phyloP scores from a whole-genome alignment of 129 eudicot genomes.

The Artemisia annua region DNA sequence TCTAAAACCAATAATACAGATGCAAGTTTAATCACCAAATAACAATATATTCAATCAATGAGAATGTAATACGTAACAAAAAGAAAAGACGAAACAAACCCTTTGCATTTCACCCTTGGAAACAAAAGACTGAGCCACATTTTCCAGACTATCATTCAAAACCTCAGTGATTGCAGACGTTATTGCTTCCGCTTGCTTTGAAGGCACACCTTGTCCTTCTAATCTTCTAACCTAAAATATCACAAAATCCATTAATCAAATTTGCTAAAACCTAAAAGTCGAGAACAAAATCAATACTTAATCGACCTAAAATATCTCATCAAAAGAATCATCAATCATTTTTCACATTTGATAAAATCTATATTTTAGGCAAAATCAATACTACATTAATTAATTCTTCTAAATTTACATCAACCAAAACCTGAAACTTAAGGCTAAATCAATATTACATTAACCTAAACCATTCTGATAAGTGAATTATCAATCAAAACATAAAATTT shows the following conservation, averaged over 20 bases:
- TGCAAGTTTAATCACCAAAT: background rate
- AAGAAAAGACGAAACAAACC: constrained; percentile 31
- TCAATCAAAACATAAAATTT: too few species aligned
- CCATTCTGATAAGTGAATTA: too few species aligned
- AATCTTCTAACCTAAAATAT: constrained; percentile 70
- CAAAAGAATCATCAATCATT: background rate
- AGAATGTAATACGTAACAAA: background rate
- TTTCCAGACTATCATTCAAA: constrained; percentile 77
- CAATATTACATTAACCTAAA: background rate
- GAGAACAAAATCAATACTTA: too few species aligned
- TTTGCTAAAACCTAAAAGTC: too few species aligned
- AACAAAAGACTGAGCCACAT: constrained; percentile 78
- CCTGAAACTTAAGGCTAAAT: background rate
- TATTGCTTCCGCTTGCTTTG: constrained; percentile 89
- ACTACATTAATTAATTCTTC: too few species aligned
- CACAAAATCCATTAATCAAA: background rate
- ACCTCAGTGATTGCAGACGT: constrained; percentile 77
- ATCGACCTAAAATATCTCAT: too few species aligned
- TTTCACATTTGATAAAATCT: constrained; percentile 6
- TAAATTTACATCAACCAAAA: background rate
- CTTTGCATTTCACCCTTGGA: constrained; percentile 78
- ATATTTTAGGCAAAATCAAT: background rate
- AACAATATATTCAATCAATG: background rate
- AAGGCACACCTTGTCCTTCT: constrained; percentile 84
- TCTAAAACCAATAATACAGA: constrained; percentile 38